phyloP scores from a whole-genome alignment of 306 rosid species.

The Malus sieversii region DNA sequence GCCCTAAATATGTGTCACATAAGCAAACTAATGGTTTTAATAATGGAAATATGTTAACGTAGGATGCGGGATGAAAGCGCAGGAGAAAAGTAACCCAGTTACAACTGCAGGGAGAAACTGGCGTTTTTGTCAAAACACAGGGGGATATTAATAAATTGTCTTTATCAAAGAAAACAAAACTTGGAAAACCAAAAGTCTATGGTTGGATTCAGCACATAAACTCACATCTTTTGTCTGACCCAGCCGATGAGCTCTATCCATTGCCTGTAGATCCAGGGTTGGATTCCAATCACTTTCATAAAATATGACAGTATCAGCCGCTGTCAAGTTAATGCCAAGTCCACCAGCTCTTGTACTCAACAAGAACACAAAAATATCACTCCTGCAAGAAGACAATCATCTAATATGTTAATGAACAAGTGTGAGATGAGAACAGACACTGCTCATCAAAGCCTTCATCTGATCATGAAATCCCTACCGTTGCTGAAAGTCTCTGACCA shows the following conservation, averaged over 20 bases:
- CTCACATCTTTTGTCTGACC: constrained; percentile 99
- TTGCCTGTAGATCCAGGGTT: constrained; percentile 91
- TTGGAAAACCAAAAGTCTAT: not conserved
- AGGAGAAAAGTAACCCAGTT: too few species aligned
- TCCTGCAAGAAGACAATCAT: constrained; percentile 43
- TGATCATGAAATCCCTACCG: constrained; percentile 42
- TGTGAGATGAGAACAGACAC: not conserved
- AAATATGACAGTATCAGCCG: constrained; percentile 97
- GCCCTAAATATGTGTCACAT: too few species aligned
- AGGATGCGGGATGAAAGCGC: not conserved
- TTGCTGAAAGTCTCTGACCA: constrained; percentile 93
- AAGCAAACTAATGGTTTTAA: not conserved
- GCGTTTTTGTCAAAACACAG: not conserved
- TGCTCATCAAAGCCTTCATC: not conserved
- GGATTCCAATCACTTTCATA: constrained; percentile 99
- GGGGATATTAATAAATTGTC: not conserved
- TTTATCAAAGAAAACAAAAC: not conserved
- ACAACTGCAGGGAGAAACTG: too few species aligned
- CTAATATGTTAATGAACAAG: not conserved
- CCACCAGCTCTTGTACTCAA: constrained; percentile 99
- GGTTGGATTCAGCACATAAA: constrained; percentile 3
- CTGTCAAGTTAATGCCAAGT: constrained; percentile 97
- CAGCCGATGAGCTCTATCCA: constrained; percentile 99
- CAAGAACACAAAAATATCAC: constrained; percentile 88
- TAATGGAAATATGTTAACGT: too few species aligned